Percentiles rank a stretch among this genome's conserved stretches.
phyloP scores from a whole-genome alignment of 1,139 yeast genomes.

The Geotrichum klebahnii region DNA sequence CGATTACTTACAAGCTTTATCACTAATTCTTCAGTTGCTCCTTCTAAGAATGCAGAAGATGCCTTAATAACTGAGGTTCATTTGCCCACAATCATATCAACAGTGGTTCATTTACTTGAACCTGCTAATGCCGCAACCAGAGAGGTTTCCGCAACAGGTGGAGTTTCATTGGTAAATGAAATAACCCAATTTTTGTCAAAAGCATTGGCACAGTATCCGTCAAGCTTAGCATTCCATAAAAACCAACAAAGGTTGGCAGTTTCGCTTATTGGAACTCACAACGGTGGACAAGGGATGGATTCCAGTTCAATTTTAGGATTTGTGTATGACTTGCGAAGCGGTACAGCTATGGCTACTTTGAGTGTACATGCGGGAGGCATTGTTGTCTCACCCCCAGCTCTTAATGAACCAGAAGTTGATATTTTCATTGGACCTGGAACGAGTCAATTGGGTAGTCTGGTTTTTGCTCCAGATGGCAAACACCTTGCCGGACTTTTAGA shows the following conservation, averaged over 20 bases:
- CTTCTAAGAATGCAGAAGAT: conserved; percentile 6
- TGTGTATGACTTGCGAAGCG: conserved; percentile 32
- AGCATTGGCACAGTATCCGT: conserved; percentile 27
- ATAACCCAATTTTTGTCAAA: conserved; percentile 29
- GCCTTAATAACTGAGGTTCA: conserved; percentile 23
- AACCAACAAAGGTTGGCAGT: conserved; percentile 33
- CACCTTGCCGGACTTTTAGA: conserved; percentile 25
- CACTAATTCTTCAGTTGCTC: conserved; percentile 10
- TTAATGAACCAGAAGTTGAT: not conserved
- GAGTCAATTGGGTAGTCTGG: conserved; percentile 11
- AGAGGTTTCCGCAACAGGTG: conserved; percentile 25
- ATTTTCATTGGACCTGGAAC: conserved; percentile 15
- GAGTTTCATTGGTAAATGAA: conserved; percentile 30
- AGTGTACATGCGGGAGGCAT: conserved; percentile 9
- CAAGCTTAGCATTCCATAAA: conserved; percentile 30
- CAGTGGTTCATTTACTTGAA: conserved; percentile 30
- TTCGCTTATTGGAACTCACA: conserved; percentile 11
- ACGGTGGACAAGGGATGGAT: conserved; percentile 6
- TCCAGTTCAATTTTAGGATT: conserved; percentile 24
- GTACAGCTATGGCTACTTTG: conserved; percentile 28
- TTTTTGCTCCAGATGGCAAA: conserved; percentile 32
- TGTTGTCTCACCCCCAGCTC: conserved; percentile 1
- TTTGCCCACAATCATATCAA: conserved; percentile 28
- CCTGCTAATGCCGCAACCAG: conserved; percentile 27
- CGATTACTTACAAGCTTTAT: conserved; percentile 27